Conservation (phyloP, 257 asterid genomes). For the Nicotiana undulata region DNA sequence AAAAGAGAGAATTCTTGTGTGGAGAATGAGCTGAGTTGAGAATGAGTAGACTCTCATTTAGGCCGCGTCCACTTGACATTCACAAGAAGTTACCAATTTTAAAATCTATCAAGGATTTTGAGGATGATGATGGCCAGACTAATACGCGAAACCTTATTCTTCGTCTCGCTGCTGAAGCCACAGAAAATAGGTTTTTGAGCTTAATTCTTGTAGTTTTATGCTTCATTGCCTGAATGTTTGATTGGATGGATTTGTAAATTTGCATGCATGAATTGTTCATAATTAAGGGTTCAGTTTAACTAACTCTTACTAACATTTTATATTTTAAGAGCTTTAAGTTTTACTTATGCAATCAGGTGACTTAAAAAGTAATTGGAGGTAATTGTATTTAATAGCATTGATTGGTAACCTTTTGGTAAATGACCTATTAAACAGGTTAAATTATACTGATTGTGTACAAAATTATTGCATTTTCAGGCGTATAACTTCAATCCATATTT, state of each 20-base stretch:
- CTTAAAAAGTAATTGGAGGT: too few species aligned
- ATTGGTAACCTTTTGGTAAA: too few species aligned
- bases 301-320: neutral
- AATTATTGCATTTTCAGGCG: too few species aligned
- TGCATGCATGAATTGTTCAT: neutral
- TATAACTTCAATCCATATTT: too few species aligned
- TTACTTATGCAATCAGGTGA: too few species aligned
- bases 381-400: too few species aligned
- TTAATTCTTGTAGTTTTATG: neutral
- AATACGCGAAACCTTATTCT: constrained; percentile 80
- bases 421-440: too few species aligned
- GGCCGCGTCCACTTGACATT: constrained; percentile 98
- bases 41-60: constrained; percentile 94
- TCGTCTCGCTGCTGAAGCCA: constrained; percentile 65
- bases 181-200: constrained; percentile 50
- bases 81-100: constrained; percentile 94
- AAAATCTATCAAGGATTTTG: constrained; percentile 86
- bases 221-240: neutral
- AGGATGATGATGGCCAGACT: constrained; percentile 86
- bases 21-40: constrained; percentile 47
- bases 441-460: too few species aligned
- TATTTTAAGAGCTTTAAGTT: neutral
- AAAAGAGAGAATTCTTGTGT: constrained; percentile 5
- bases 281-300: neutral
- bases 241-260: neutral